Evolutionary conservation across 495 filamentous ascomycete species (phyloP).

Genomic region (Hyaloscypha hepaticicola): DNA sequence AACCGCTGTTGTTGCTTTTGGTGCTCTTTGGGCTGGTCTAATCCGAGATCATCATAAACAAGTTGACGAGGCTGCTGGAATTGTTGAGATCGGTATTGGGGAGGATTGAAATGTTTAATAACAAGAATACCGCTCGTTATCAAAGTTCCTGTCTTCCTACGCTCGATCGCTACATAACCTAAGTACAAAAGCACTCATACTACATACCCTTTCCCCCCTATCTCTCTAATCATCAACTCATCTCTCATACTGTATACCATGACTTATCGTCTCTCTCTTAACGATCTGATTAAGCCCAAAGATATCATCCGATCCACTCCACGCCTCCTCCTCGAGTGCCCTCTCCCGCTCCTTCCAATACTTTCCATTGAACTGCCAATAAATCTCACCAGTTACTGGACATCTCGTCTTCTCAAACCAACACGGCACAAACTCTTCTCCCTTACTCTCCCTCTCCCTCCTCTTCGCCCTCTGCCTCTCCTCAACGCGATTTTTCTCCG

Average conservation of each 20-base stretch:
- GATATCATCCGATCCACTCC: conserved; percentile 51
- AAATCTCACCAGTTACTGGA: conserved; percentile 81
- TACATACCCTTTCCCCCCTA: background rate
- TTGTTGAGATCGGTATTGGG: no score
- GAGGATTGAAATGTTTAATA: no score
- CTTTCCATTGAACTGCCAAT: conserved; percentile 82
- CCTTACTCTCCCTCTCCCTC: conserved; percentile 66
- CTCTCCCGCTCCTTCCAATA: conserved; percentile 75
- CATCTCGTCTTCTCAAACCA: conserved; percentile 79
- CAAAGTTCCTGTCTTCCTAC: no score
- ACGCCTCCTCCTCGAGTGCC: conserved; percentile 42
- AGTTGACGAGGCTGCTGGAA: no score
- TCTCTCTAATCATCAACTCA: background rate
- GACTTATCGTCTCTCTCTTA: background rate
- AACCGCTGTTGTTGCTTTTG: no score
- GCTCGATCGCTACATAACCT: no score
- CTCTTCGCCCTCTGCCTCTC: conserved; percentile 85
- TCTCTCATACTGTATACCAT: background rate
- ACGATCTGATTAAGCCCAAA: conserved; percentile 28
- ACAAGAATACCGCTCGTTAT: no score
- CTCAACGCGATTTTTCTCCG: conserved; percentile 93
- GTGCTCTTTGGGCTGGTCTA: no score
- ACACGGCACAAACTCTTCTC: conserved; percentile 77
- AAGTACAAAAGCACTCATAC: background rate
- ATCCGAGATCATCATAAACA: no score